These are phyloP conservation scores for Sanguinoderma infundibulare DNA, from an alignment of 1,284 basidiomycete species.

Conservation along the genomic window DNA sequence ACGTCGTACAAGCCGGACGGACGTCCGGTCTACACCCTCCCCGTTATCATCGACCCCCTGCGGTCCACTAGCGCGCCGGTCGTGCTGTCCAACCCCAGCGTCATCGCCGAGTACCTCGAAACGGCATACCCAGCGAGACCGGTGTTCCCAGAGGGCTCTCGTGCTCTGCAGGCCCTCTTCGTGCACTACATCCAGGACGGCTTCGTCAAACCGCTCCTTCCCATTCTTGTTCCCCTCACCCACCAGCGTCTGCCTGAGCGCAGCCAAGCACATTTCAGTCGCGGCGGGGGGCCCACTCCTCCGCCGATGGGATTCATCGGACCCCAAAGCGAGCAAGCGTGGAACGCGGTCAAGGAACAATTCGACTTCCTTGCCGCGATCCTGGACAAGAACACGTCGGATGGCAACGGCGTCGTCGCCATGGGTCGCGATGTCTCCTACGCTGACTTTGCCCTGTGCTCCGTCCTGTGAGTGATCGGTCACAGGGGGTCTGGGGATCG, in stretches of 20 bases:
- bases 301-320: slow-evolving; percentile 39
- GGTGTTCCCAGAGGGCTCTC: slow-evolving; percentile 68
- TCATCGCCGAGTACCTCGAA: slow-evolving; percentile 76
- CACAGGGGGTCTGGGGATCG: background rate
- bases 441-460: slow-evolving; percentile 72
- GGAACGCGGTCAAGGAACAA: slow-evolving; percentile 64
- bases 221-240: slow-evolving; percentile 71
- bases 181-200: slow-evolving; percentile 72
- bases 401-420: slow-evolving; percentile 63
- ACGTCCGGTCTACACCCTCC: slow-evolving; percentile 64
- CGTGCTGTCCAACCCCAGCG: slow-evolving; percentile 59
- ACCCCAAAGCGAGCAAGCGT: slow-evolving; percentile 62
- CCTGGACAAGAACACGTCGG: slow-evolving; percentile 63
- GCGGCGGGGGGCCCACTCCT: slow-evolving; percentile 25
- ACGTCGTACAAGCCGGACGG: slow-evolving; percentile 58
- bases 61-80: slow-evolving; percentile 40
- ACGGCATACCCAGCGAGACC: slow-evolving; percentile 66
- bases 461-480: slow-evolving; percentile 32
- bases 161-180: slow-evolving; percentile 68
- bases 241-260: slow-evolving; percentile 61
- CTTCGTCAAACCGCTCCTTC: slow-evolving; percentile 67
- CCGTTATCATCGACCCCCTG: slow-evolving; percentile 58
- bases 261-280: slow-evolving; percentile 55
- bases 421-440: slow-evolving; percentile 70
- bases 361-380: slow-evolving; percentile 66